Evolutionary conservation across 1,284 basidiomycete genomes (phyloP), one percentile per base, ranked within the genome.

Genomic region (Mixia osmundae): DNA sequence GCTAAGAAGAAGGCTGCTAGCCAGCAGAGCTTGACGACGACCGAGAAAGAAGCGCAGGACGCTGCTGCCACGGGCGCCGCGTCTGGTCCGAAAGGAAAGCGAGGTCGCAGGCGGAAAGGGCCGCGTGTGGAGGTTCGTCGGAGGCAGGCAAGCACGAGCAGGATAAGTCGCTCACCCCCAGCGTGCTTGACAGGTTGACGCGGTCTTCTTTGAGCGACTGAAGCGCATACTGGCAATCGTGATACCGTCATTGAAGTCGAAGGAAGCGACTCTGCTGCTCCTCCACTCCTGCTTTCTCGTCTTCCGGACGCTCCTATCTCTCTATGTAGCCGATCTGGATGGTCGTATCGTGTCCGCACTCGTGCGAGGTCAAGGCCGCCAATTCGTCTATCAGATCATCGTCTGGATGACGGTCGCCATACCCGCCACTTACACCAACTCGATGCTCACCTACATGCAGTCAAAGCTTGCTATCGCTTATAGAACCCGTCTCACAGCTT

Each of bases 251-350:
- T 59, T 80, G 45, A 67, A 69, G 33, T 80, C 76, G 4, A 78
- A 82, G 48, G 85, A 94, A 56, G 78, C 82, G 0, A 61, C 77
- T 29, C 67, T 95, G 39, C 65, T 97, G 5, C 60, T 75, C 37
- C 73, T 82, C 60, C 85, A 95, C 54, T 78, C 83, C 4, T 69
- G 71, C 50, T 68, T 95, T 45, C 66, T 97, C 36, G 66, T 95
- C 12, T 73, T 80, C 43, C 62, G 87, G 42, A 95, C 87, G 2
- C 73, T 79, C 8, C 72, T 95, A 36, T 83, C 77, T 18, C 63
- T 97, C n/a, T 94, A 94, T 52, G 83, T 97, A 33, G 87, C 89
- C 6, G 71, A 79, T 35, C 64, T 95, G 33, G 89, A 95, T 51
- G 87, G 85, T 54, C 72, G 74, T 50, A 89, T 97, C 47, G 89